Evolutionary conservation across 2,329 filamentous ascomycete species (phyloP).

Genomic region (Calonectria ilicicola): DNA sequence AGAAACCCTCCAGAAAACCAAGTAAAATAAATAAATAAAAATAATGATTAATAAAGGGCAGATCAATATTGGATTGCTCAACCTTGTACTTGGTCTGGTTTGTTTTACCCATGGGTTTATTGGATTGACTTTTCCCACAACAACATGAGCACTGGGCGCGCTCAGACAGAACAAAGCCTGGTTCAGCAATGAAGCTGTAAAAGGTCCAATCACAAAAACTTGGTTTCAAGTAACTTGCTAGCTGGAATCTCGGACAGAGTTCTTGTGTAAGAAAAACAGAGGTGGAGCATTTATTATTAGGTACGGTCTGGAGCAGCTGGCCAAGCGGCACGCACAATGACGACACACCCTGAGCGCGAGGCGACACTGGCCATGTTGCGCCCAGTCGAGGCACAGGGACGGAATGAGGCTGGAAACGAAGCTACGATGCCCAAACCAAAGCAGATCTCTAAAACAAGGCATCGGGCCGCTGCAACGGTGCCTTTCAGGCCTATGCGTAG

Average conservation of each 20-base stretch:
- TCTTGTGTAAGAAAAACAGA: slow-evolving; percentile 9
- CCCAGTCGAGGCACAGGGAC: not conserved
- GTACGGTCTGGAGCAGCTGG: slow-evolving; percentile 23
- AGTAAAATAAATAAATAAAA: no score
- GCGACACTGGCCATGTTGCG: not conserved
- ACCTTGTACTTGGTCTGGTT: no score
- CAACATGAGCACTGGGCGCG: not conserved
- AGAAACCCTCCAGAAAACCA: no score
- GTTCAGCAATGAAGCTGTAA: not conserved
- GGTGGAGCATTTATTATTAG: slow-evolving; percentile 32
- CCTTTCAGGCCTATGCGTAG: not conserved
- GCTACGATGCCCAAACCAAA: not conserved
- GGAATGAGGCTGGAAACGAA: not conserved
- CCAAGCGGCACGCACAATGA: slow-evolving; percentile 39
- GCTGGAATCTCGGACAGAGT: not conserved
- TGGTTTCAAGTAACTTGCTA: not conserved
- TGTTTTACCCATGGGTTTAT: no score
- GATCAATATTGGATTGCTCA: no score
- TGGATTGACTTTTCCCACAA: no score
- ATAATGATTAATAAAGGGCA: no score
- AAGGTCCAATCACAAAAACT: not conserved
- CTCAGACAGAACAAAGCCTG: not conserved
- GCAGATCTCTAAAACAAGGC: not conserved
- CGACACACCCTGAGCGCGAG: slow-evolving; percentile 32
- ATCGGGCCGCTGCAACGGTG: not conserved